phyloP scores from a whole-genome alignment of 176 grass and related monocot genomes.

The Oropetium thomaeum region DNA sequence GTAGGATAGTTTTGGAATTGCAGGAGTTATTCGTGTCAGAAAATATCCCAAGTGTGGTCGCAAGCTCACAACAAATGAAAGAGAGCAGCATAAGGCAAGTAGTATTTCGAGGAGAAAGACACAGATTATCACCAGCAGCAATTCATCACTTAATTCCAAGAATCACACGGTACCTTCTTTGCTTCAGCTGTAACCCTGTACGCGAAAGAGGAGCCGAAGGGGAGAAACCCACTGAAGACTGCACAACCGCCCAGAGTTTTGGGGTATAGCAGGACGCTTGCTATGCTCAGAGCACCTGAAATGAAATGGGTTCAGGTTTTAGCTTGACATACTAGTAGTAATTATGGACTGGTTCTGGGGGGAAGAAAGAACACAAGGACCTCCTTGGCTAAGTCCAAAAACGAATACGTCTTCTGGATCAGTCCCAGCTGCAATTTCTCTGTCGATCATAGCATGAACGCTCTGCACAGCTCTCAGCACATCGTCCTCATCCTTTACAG shows the following conservation, averaged over 20 bases:
- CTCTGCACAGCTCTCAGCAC: constrained; percentile 53
- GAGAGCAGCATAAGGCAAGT: not conserved
- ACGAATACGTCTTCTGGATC: constrained; percentile 55
- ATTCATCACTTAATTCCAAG: not conserved
- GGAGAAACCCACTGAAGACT: constrained; percentile 75
- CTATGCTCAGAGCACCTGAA: constrained; percentile 61
- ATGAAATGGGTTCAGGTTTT: not conserved
- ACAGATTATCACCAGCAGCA: not conserved
- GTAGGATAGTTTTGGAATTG: too few relatives aligned
- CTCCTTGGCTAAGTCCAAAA: constrained; percentile 80
- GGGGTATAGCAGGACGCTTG: constrained; percentile 64
- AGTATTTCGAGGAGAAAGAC: not conserved
- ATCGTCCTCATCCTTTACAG: constrained; percentile 51
- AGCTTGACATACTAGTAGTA: not conserved
- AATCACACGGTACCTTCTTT: constrained; percentile 45
- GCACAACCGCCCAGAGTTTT: constrained; percentile 63
- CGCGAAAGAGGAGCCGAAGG: constrained; percentile 51
- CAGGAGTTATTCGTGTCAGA: not conserved
- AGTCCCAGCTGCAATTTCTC: constrained; percentile 45
- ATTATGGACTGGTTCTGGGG: not conserved
- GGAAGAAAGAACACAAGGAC: not conserved
- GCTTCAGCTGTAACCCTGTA: constrained; percentile 51
- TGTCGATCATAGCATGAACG: constrained; percentile 71
- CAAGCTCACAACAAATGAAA: not conserved
- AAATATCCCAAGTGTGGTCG: not conserved